Base-by-base conservation (phyloP, 139 green algal genomes). In the Chlamydomonas schloesseri region DNA sequence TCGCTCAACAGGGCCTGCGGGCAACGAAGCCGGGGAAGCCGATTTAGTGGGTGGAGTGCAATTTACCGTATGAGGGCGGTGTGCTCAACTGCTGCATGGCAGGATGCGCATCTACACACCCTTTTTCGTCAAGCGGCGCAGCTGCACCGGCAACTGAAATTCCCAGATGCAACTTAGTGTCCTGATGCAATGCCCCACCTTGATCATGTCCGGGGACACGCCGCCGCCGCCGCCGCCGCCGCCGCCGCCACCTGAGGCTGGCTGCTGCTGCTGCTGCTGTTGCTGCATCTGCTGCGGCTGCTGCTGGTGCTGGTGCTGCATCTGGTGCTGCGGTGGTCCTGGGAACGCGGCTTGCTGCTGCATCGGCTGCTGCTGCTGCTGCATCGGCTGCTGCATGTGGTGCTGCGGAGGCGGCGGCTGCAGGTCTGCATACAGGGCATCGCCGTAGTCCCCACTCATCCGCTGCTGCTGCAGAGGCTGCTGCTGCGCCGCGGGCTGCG, bases 1-100 rank as follows among this genome's bases (percentile, higher is more conserved):
- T 87, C 81, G 34, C 69, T 55, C 14, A 87, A 69, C 26, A 87
- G 69, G 0, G 69, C 21, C 81, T 87, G 81, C 0, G n/a, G 69
- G 5, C 1, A 28, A n/a, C 6, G 28, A 17, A 15, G 62, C 2
- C 20, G 37, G 57, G 57, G 4, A 65, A 15, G 4, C 11, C n/a
- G n/a, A n/a, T n/a, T n/a, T n/a, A n/a, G n/a, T n/a, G n/a, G n/a
- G n/a, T n/a, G n/a, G n/a, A n/a, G n/a, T n/a, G n/a, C n/a, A n/a
- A n/a, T n/a, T n/a, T n/a, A n/a, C n/a, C n/a, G n/a, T n/a, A n/a
- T n/a, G n/a, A n/a, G n/a, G n/a, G n/a, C n/a, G n/a, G n/a, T n/a
- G n/a, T n/a, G n/a, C n/a, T n/a, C n/a, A n/a, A n/a, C n/a, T n/a
- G n/a, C n/a, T n/a, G n/a, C n/a, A n/a, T n/a, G n/a, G n/a, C n/a